phyloP scores from a whole-genome alignment of 2,329 filamentous ascomycete species.

The Grosmannia serpens region DNA sequence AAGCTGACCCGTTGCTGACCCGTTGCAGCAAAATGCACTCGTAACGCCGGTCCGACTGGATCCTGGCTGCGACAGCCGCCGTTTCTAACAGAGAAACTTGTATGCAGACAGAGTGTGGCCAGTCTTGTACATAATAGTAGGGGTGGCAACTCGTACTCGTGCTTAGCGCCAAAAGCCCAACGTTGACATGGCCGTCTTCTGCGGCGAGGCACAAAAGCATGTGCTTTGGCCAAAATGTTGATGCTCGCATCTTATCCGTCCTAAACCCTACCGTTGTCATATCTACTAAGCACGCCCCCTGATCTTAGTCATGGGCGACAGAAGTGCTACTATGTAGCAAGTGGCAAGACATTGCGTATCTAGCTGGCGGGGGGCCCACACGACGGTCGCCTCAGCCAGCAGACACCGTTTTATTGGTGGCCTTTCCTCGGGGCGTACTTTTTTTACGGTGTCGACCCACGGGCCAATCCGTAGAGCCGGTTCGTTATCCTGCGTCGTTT shows the following conservation, averaged over 20 bases:
- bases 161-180: too few species aligned
- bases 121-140: too few species aligned
- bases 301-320: neutral
- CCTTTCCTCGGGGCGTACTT: constrained; percentile 12
- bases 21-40: too few species aligned
- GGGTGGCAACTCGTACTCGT: too few species aligned
- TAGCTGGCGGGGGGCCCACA: neutral
- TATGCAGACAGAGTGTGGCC: neutral
- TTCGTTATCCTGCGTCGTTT: too few species aligned
- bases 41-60: too few species aligned
- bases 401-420: constrained; percentile 9
- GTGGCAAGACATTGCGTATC: neutral
- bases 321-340: neutral
- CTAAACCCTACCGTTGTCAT: too few species aligned
- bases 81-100: neutral
- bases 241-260: too few species aligned
- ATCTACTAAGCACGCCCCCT: too few species aligned
- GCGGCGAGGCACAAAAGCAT: too few species aligned
- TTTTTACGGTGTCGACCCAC: neutral
- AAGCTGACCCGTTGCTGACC: neutral
- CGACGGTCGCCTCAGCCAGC: neutral
- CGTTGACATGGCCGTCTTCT: too few species aligned
- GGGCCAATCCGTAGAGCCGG: neutral
- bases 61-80: neutral
- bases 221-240: too few species aligned